A percentile compares a stretch with the other conserved stretches of the same genome.
Conservation (phyloP, 768 basidiomycete genomes). For the Phylloporus scabripes region DNA sequence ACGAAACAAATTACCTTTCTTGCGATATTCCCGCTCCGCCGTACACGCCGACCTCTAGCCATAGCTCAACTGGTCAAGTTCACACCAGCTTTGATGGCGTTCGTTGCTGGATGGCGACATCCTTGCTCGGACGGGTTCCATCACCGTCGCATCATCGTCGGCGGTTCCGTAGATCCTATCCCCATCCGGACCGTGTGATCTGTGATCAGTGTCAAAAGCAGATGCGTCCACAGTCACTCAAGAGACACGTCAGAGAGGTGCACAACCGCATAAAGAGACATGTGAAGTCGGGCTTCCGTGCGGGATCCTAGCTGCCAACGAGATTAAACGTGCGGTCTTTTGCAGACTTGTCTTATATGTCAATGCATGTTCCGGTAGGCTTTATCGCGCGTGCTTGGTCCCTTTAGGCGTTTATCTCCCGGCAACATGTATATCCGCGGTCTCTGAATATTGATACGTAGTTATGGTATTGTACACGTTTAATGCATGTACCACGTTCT, state of each 20-base stretch:
- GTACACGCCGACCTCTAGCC: neutral
- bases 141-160: slow-evolving; percentile 3
- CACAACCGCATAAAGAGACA: slow-evolving; percentile 17
- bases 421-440: neutral
- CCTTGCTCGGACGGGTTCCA: slow-evolving; percentile 3
- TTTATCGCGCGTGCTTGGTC: neutral
- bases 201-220: slow-evolving; percentile 10
- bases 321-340: neutral
- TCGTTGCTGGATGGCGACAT: neutral
- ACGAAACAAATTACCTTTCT: neutral
- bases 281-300: neutral
- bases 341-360: neutral
- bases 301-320: neutral
- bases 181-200: neutral
- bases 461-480: neutral
- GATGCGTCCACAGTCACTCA: slow-evolving; percentile 16
- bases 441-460: slow-evolving; percentile 4
- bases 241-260: slow-evolving; percentile 17
- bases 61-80: neutral
- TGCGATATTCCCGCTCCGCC: neutral
- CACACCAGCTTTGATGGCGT: neutral
- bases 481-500: neutral
- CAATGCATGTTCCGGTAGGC: too few relatives aligned
- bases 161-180: neutral
- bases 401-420: neutral